Base-by-base conservation (phyloP, 495 filamentous ascomycete species). In the Friedmanniomyces simplex region DNA sequence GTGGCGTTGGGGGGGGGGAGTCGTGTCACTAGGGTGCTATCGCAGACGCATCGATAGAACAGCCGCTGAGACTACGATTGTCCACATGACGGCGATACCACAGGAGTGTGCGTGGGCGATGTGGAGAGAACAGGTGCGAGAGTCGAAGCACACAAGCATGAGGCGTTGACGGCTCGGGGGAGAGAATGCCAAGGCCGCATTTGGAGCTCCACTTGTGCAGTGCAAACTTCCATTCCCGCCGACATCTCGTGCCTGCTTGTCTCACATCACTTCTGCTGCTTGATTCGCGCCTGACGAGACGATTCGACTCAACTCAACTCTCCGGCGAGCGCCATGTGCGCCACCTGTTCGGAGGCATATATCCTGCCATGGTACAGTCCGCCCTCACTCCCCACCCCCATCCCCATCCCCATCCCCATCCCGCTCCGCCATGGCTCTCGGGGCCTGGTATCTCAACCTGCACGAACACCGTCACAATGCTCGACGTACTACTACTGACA, bases 11-110 rank as follows among this genome's bases (percentile, higher is more conserved):
- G 28, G 34, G 51, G 20, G 11, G 25, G n/a, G 20, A 39, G 18
- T 52, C 30, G n/a, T 16, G 14, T 1, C 10, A 7, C 2, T 30
- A 6, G 11, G 11, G 11, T 21, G 16, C 57, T 54, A 61, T 61
- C 47, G 53, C 18, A 52, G 18, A 22, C 30, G 36, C 59, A 57
- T 37, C 2, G 25, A 50, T n/a, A 50, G 41, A 3, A 39, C 39
- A 18, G 43, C 28, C 20, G 52, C 28, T 10, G 52, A 45, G 2
- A 60, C 57, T 22, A 2, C 50, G n/a, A 26, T 24, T 6, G 30
- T 49, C 57, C 24, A 48, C 57, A 59, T 59, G 25, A 32, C 10
- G 41, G 41, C 5, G 41, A 22, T 3, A n/a, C 20, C 41, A 22
- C 3, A 43, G 14, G 14, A 43, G 5, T 3, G 41, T n/a, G 41